phyloP scores from a whole-genome alignment of 345 rosid species.

The Populus tremula region DNA sequence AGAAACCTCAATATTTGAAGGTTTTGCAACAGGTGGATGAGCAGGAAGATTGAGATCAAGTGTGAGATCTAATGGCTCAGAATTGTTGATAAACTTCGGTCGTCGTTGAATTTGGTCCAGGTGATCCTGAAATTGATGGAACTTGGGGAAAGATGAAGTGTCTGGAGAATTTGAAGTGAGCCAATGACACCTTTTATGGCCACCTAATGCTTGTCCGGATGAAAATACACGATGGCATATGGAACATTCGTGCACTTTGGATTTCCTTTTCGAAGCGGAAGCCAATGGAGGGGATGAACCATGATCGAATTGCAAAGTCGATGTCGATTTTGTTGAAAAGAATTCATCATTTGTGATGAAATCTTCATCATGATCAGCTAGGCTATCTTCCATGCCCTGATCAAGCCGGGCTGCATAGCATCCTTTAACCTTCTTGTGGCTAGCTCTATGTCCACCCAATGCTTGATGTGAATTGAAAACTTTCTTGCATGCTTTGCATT shows the following conservation, averaged over 20 bases:
- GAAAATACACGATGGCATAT: constrained; percentile 89
- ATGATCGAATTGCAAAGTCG: constrained; percentile 34
- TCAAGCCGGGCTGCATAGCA: constrained; percentile 81
- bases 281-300: constrained; percentile 32
- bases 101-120: constrained; percentile 47
- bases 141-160: constrained; percentile 46
- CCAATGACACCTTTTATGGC: constrained; percentile 99
- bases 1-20: constrained; percentile 29
- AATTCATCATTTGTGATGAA: constrained; percentile 52
- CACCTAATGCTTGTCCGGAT: constrained; percentile 94
- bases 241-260: constrained; percentile 89
- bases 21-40: constrained; percentile 22
- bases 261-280: constrained; percentile 51
- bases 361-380: constrained; percentile 47
- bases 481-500: constrained; percentile 96
- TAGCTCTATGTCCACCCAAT: constrained; percentile 96
- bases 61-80: constrained; percentile 47
- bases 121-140: constrained; percentile 53
- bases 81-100: constrained; percentile 32
- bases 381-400: constrained; percentile 30
- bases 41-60: constrained; percentile 76
- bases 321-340: constrained; percentile 33
- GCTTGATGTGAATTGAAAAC: constrained; percentile 99
- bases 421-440: constrained; percentile 98
- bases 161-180: constrained; percentile 69